These are phyloP conservation scores for Cadophora sp. DNA, from an alignment of 2,329 filamentous ascomycete genomes.

Conservation along the genomic window DNA sequence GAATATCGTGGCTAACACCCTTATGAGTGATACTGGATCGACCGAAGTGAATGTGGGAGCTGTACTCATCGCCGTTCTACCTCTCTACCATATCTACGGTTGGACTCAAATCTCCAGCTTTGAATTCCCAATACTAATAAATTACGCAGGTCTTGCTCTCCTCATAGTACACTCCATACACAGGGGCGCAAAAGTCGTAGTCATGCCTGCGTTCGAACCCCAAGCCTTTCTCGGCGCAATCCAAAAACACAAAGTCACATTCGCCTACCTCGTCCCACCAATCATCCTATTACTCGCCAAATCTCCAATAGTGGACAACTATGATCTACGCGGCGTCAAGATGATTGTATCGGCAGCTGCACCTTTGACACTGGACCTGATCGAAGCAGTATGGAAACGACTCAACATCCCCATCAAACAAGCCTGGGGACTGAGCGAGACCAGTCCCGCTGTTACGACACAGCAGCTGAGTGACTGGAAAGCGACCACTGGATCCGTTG, in stretches of 20 bases:
- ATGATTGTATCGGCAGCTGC: slow-evolving; percentile 87
- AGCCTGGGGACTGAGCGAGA: slow-evolving; percentile 87
- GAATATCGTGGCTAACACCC: slow-evolving; percentile 79
- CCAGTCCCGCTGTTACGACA: slow-evolving; percentile 75
- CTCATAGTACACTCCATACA: slow-evolving; percentile 72
- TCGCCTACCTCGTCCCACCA: slow-evolving; percentile 80
- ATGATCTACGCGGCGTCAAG: slow-evolving; percentile 78
- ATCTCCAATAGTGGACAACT: slow-evolving; percentile 75
- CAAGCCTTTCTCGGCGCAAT: slow-evolving; percentile 77
- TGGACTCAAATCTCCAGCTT: background rate
- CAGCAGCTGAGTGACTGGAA: slow-evolving; percentile 24
- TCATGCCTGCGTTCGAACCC: slow-evolving; percentile 80
- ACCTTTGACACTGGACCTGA: slow-evolving; percentile 79
- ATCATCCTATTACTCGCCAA: slow-evolving; percentile 82
- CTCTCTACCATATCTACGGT: slow-evolving; percentile 79
- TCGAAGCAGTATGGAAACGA: slow-evolving; percentile 73
- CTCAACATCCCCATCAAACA: slow-evolving; percentile 83
- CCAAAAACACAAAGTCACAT: slow-evolving; percentile 75
- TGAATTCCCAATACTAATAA: background rate
- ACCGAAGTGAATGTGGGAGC: slow-evolving; percentile 46
- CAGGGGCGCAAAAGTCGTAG: slow-evolving; percentile 67
- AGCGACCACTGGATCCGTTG: slow-evolving; percentile 80
- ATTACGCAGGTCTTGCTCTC: slow-evolving; percentile 59
- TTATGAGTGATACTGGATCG: slow-evolving; percentile 61
- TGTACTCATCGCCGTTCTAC: slow-evolving; percentile 70